phyloP scores from a whole-genome alignment of 129 eudicot species.

The Escallonia rubra region DNA sequence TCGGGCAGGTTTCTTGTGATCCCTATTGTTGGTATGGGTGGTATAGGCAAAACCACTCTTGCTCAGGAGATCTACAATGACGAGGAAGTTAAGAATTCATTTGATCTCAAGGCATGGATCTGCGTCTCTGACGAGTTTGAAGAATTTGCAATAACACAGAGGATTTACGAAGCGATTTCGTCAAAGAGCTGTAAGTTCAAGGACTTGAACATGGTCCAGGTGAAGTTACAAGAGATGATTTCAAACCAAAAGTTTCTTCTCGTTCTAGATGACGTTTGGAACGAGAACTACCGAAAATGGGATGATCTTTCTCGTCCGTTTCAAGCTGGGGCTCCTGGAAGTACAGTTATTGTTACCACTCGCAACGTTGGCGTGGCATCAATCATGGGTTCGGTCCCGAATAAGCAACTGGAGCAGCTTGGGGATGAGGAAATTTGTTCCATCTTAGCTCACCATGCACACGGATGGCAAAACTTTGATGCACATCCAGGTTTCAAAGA shows the following conservation, averaged over 20 bases:
- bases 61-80: slow-evolving; percentile 34
- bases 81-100: slow-evolving; percentile 11
- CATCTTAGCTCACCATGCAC: slow-evolving; percentile 35
- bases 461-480: slow-evolving; percentile 10
- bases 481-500: slow-evolving; percentile 10
- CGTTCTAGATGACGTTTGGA: slow-evolving; percentile 48
- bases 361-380: slow-evolving; percentile 21
- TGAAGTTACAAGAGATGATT: slow-evolving; percentile 14
- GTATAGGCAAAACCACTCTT: slow-evolving; percentile 39
- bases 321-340: slow-evolving; percentile 30
- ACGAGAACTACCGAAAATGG: slow-evolving; percentile 30
- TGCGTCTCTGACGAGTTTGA: slow-evolving; percentile 35
- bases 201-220: slow-evolving; percentile 26
- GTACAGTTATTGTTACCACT: slow-evolving; percentile 44
- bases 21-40: slow-evolving; percentile 44
- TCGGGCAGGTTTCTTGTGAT: slow-evolving; percentile 5
- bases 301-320: slow-evolving; percentile 26
- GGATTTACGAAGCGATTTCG: slow-evolving; percentile 19
- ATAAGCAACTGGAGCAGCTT: slow-evolving; percentile 23
- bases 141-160: slow-evolving; percentile 8
- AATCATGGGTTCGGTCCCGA: slow-evolving; percentile 13
- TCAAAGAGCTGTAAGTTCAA: slow-evolving; percentile 2
- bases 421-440: slow-evolving; percentile 21
- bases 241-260: slow-evolving; percentile 30
- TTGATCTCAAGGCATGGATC: slow-evolving; percentile 34